A percentile compares a stretch with the other conserved stretches of the same genome.
Evolutionary conservation across 2,329 filamentous ascomycete genomes (phyloP).

Genomic region (Fusarium sp.): DNA sequence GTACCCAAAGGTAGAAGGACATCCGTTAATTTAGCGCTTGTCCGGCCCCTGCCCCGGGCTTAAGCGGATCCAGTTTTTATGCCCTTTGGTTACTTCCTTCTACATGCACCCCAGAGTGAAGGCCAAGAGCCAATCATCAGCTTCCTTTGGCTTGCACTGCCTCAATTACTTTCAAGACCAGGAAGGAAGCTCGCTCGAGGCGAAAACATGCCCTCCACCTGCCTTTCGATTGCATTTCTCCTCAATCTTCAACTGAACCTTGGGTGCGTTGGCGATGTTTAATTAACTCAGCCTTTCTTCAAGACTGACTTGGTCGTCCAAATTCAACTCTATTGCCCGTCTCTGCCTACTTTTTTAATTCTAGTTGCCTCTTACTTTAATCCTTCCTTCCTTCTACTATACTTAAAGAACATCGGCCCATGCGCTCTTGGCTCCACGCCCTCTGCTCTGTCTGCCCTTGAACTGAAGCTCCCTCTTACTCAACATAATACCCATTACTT

Average conservation of each 20-base stretch:
- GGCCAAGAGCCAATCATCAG: constrained; percentile 26
- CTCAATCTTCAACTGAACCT: constrained; percentile 26
- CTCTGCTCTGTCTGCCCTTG: constrained; percentile 37
- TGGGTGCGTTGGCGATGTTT: constrained; percentile 17
- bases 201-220: constrained; percentile 24
- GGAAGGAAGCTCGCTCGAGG: constrained; percentile 15
- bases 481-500: constrained; percentile 23
- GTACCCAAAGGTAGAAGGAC: constrained; percentile 29
- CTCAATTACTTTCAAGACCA: constrained; percentile 26
- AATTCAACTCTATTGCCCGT: constrained; percentile 8
- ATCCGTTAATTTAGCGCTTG: constrained; percentile 21
- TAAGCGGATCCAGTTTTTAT: constrained; percentile 7
- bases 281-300: constrained; percentile 1
- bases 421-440: constrained; percentile 42
- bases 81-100: constrained; percentile 4
- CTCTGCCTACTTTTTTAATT: constrained; percentile 18
- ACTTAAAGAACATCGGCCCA: constrained; percentile 31
- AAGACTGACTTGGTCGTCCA: constrained; percentile 4
- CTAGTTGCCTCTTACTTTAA: constrained; percentile 16
- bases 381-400: constrained; percentile 1
- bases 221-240: constrained; percentile 19
- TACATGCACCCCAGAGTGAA: constrained; percentile 13
- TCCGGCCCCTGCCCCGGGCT: constrained; percentile 25
- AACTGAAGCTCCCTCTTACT: constrained; percentile 29
- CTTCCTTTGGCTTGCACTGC: constrained; percentile 35